Conservation (phyloP, 2,329 filamentous ascomycete genomes). For the Calonectria ilicicola region DNA sequence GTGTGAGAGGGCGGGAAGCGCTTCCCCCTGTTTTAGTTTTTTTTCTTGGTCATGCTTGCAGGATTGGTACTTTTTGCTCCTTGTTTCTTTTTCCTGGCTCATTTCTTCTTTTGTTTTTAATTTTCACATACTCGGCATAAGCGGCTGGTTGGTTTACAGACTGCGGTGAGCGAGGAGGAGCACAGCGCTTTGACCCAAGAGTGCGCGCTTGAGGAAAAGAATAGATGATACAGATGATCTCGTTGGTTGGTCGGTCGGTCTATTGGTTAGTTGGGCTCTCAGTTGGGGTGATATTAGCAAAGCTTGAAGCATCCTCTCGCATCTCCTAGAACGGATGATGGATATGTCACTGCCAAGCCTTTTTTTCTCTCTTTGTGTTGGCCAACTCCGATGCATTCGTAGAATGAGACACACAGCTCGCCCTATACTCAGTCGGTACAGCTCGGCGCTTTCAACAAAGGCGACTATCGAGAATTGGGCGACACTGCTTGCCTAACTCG, state of each 20-base stretch:
- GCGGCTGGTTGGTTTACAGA: neutral
- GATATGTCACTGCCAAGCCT: conserved; percentile 6
- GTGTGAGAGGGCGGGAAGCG: conserved; percentile 11
- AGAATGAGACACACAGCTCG: conserved; percentile 14
- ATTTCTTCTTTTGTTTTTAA: neutral
- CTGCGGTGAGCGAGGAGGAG: neutral
- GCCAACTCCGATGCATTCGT: conserved; percentile 13
- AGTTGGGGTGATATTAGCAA: neutral
- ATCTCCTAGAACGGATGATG: conserved; percentile 5
- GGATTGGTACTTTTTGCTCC: neutral
- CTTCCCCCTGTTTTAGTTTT: neutral
- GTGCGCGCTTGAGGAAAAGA: neutral
- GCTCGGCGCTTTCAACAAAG: neutral
- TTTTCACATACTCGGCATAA: neutral
- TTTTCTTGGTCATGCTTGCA: neutral
- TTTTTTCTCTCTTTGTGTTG: neutral
- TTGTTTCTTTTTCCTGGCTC: neutral
- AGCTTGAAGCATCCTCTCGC: neutral
- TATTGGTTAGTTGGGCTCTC: neutral
- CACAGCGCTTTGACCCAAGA: conserved; percentile 14
- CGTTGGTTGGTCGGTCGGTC: neutral
- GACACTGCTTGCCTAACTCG: neutral
- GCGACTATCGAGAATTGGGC: neutral
- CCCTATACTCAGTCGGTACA: neutral
- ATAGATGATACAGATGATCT: neutral